phyloP scores from a whole-genome alignment of 768 basidiomycete genomes.

The Suillus fuscotomentosus region DNA sequence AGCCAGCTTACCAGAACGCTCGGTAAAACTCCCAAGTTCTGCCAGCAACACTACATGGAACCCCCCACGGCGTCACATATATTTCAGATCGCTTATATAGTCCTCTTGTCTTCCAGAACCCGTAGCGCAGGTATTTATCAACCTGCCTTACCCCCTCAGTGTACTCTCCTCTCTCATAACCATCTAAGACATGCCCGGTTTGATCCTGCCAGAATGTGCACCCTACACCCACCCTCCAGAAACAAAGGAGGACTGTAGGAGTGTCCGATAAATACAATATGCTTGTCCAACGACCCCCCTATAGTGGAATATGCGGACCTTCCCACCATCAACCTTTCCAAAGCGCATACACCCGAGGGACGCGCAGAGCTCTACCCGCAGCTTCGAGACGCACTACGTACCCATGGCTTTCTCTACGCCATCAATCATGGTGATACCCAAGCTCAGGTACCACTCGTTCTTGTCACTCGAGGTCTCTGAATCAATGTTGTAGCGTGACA shows the following conservation, averaged over 20 bases:
- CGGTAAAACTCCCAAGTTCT: too few species aligned
- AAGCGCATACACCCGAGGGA: slow-evolving; percentile 30
- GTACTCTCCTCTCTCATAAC: too few species aligned
- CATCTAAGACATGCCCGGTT: slow-evolving; percentile 5
- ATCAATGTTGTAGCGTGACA: slow-evolving; percentile 28
- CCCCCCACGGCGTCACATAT: too few species aligned
- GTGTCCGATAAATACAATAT: background rate
- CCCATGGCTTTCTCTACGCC: slow-evolving; percentile 43
- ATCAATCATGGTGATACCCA: slow-evolving; percentile 40
- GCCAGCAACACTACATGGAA: too few species aligned
- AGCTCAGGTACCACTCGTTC: too few species aligned
- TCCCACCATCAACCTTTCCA: slow-evolving; percentile 31
- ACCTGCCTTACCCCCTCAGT: too few species aligned
- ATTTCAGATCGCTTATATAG: too few species aligned
- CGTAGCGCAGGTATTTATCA: too few species aligned
- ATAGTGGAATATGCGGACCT: slow-evolving; percentile 37
- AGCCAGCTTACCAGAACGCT: too few species aligned
- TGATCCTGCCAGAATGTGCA: slow-evolving; percentile 28
- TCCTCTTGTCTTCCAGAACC: too few species aligned
- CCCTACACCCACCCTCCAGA: slow-evolving; percentile 29
- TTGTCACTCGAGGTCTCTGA: background rate
- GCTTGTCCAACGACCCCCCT: background rate
- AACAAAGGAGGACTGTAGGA: slow-evolving; percentile 20
- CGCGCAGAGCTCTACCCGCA: slow-evolving; percentile 8
- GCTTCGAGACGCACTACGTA: too few species aligned